phyloP scores from a whole-genome alignment of 1,139 yeast genomes.

The Geotrichum klebahnii region DNA sequence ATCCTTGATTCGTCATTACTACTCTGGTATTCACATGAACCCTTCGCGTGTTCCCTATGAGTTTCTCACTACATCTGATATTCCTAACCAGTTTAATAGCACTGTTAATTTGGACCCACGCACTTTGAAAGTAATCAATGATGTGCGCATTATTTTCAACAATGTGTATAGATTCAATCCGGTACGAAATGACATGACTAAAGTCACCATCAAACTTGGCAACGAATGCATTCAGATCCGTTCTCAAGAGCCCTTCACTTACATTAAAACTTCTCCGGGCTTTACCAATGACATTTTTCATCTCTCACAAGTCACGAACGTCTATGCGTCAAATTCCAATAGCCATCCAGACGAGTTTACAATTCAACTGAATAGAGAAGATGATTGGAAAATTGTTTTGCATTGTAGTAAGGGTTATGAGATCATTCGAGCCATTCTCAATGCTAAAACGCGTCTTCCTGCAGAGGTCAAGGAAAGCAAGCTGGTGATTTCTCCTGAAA shows the following conservation, averaged over 20 bases:
- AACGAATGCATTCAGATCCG: slow-evolving; percentile 60
- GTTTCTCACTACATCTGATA: slow-evolving; percentile 30
- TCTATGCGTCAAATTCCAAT: slow-evolving; percentile 46
- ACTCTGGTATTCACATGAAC: slow-evolving; percentile 28
- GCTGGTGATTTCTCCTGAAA: slow-evolving; percentile 9
- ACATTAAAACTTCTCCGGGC: slow-evolving; percentile 38
- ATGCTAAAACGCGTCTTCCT: slow-evolving; percentile 27
- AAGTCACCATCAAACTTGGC: slow-evolving; percentile 63
- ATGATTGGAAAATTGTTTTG: slow-evolving; percentile 24
- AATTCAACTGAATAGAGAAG: slow-evolving; percentile 41
- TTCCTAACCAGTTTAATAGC: slow-evolving; percentile 28
- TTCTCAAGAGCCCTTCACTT: slow-evolving; percentile 50
- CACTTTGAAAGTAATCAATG: slow-evolving; percentile 28
- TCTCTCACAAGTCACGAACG: slow-evolving; percentile 45
- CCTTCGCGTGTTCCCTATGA: slow-evolving; percentile 30
- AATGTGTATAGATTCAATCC: slow-evolving; percentile 22
- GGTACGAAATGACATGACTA: slow-evolving; percentile 17
- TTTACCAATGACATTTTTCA: slow-evolving; percentile 30
- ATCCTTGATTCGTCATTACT: slow-evolving; percentile 26
- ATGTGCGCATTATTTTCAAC: slow-evolving; percentile 27
- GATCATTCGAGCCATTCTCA: slow-evolving; percentile 32
- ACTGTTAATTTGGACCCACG: slow-evolving; percentile 29
- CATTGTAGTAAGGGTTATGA: slow-evolving; percentile 27
- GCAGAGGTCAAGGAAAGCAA: slow-evolving; percentile 1
- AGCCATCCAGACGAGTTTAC: slow-evolving; percentile 53